Conservation (phyloP, 2,329 filamentous ascomycete species). For the Claviceps lovelessii region DNA sequence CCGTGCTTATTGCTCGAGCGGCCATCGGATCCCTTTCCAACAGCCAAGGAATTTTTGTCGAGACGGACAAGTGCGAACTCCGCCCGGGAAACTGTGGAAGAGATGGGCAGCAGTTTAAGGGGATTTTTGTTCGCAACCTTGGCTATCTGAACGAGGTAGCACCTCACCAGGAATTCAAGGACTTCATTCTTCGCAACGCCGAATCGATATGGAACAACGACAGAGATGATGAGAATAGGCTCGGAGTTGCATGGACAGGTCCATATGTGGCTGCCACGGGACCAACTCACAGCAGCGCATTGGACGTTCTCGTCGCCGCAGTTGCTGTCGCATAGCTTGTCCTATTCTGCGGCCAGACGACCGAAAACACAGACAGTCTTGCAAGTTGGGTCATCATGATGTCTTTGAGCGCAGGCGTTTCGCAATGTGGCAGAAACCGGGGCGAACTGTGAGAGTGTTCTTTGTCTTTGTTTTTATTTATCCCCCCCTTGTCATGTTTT, state of each 20-base stretch:
- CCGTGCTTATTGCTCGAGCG: constrained; percentile 35
- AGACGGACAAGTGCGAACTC: constrained; percentile 22
- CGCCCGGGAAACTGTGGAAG: constrained; percentile 23
- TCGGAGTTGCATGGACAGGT: constrained; percentile 53
- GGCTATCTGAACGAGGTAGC: constrained; percentile 38
- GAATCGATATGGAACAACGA: constrained; percentile 50
- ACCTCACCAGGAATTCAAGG: constrained; percentile 32
- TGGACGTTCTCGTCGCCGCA: constrained; percentile 54
- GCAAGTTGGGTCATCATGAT: not conserved
- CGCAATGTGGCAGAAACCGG: not conserved
- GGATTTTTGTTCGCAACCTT: constrained; percentile 53
- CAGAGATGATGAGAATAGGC: constrained; percentile 31
- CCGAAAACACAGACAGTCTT: not conserved
- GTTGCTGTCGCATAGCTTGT: constrained; percentile 21
- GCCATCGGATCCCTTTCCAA: constrained; percentile 32
- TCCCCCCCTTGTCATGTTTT: not conserved
- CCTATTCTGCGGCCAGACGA: not conserved
- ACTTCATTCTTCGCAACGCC: constrained; percentile 47
- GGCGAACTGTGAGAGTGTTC: not conserved
- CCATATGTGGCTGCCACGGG: constrained; percentile 39
- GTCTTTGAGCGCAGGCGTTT: not conserved
- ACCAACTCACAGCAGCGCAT: constrained; percentile 47
- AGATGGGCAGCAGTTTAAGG: constrained; percentile 55
- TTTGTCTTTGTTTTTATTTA: too few species aligned
- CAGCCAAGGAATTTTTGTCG: constrained; percentile 30